These are phyloP conservation scores for Extremus antarcticus DNA, from an alignment of 495 filamentous ascomycete species.

Conservation along the genomic window DNA sequence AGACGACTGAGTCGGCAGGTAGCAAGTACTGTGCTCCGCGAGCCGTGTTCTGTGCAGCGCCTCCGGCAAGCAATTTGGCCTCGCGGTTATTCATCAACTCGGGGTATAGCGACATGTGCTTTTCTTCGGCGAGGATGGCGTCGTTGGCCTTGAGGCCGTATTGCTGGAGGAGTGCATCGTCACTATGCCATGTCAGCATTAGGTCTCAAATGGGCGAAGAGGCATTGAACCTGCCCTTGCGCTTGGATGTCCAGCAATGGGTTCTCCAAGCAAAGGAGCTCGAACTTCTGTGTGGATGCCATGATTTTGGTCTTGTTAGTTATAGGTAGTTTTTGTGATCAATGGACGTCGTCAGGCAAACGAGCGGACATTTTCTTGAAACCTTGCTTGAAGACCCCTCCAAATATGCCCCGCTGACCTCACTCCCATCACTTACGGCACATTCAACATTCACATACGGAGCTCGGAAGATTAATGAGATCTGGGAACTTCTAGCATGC, in stretches of 20 bases:
- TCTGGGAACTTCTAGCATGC: no score
- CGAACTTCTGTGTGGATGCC: slow-evolving; percentile 31
- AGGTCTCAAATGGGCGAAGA: background rate
- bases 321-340: background rate
- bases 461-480: no score
- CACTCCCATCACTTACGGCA: no score
- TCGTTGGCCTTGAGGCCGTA: slow-evolving; percentile 92
- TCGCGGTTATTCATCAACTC: slow-evolving; percentile 78
- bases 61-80: slow-evolving; percentile 89
- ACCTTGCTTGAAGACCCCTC: background rate
- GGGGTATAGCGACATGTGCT: slow-evolving; percentile 82
- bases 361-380: background rate
- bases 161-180: slow-evolving; percentile 72
- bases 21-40: slow-evolving; percentile 93
- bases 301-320: background rate
- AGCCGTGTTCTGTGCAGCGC: slow-evolving; percentile 96
- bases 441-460: no score
- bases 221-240: slow-evolving; percentile 42
- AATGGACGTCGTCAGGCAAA: background rate
- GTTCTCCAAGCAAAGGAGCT: slow-evolving; percentile 88
- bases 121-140: slow-evolving; percentile 87
- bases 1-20: slow-evolving; percentile 72
- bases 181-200: slow-evolving; percentile 32
- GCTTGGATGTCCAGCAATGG: slow-evolving; percentile 95
- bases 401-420: no score